These are phyloP conservation scores for Purshia tridentata DNA, from an alignment of 306 rosid species.

Conservation along the genomic window DNA sequence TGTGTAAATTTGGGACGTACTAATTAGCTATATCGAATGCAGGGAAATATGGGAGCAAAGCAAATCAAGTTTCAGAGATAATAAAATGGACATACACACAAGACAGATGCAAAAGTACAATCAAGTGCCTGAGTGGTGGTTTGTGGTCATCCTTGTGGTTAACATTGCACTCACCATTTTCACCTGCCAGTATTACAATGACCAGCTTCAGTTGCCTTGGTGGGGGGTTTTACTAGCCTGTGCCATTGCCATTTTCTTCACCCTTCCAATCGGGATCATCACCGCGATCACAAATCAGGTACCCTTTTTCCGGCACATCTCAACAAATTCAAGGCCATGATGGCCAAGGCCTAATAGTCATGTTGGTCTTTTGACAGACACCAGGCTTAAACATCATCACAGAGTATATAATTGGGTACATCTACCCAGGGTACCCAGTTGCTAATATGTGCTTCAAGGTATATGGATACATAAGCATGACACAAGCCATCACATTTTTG, in stretches of 20 bases:
- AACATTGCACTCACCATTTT: slow-evolving; percentile 58
- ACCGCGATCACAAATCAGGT: slow-evolving; percentile 94
- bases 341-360: too few species aligned
- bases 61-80: slow-evolving; percentile 59
- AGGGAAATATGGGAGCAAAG: slow-evolving; percentile 93
- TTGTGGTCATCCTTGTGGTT: slow-evolving; percentile 52
- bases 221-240: slow-evolving; percentile 94
- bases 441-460: slow-evolving; percentile 98
- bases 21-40: not conserved
- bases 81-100: slow-evolving; percentile 70
- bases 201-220: slow-evolving; percentile 92
- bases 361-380: slow-evolving; percentile 29
- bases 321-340: too few species aligned
- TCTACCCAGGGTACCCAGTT: slow-evolving; percentile 92
- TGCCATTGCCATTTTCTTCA: slow-evolving; percentile 71
- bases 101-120: slow-evolving; percentile 66
- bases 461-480: slow-evolving; percentile 89
- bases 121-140: slow-evolving; percentile 95
- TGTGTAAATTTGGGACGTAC: too few species aligned
- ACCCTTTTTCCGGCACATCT: not conserved
- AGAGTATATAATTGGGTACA: slow-evolving; percentile 80
- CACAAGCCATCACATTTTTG: slow-evolving; percentile 77
- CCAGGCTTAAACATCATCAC: slow-evolving; percentile 92
- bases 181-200: slow-evolving; percentile 66
- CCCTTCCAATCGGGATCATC: slow-evolving; percentile 90